Evolutionary conservation across 768 basidiomycete species (phyloP).

Genomic region (Pseudohyphozyma bogoriensis): DNA sequence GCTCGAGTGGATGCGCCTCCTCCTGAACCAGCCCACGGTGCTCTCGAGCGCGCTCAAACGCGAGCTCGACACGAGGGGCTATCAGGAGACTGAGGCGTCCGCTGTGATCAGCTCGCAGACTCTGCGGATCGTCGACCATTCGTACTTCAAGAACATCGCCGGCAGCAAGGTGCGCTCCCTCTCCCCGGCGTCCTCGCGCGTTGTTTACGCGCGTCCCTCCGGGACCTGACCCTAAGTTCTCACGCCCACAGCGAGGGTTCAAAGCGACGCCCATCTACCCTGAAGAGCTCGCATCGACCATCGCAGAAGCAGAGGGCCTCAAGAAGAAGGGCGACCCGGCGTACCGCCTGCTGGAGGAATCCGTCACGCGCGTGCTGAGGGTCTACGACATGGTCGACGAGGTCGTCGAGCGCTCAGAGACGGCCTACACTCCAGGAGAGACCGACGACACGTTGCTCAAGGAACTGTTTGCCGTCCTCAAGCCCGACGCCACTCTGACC

Average conservation of each 20-base stretch:
- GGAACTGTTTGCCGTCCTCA: constrained; percentile 11
- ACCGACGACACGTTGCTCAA: not conserved
- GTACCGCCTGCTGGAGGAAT: constrained; percentile 8
- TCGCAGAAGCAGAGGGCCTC: not conserved
- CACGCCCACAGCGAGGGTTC: not conserved
- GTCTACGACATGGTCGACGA: constrained; percentile 9
- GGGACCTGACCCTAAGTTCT: not conserved
- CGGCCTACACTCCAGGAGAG: not conserved
- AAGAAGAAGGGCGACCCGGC: not conserved
- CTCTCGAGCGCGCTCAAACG: constrained; percentile 1
- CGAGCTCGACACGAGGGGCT: constrained; percentile 9
- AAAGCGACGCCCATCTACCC: not conserved
- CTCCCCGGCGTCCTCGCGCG: not conserved
- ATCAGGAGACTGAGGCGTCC: not conserved
- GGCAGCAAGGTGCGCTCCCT: not conserved
- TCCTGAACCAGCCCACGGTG: constrained; percentile 8
- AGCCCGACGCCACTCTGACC: constrained; percentile 3
- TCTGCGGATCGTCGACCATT: constrained; percentile 17
- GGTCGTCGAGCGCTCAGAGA: not conserved
- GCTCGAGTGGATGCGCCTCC: not conserved
- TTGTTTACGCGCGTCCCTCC: not conserved
- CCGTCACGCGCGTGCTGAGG: constrained; percentile 1
- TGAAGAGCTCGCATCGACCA: not conserved
- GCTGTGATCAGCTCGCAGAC: constrained; percentile 9
- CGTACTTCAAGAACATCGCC: not conserved